Base-by-base conservation (phyloP, 192 early-diverging fungal species). In the Lobulomyces angularis region DNA sequence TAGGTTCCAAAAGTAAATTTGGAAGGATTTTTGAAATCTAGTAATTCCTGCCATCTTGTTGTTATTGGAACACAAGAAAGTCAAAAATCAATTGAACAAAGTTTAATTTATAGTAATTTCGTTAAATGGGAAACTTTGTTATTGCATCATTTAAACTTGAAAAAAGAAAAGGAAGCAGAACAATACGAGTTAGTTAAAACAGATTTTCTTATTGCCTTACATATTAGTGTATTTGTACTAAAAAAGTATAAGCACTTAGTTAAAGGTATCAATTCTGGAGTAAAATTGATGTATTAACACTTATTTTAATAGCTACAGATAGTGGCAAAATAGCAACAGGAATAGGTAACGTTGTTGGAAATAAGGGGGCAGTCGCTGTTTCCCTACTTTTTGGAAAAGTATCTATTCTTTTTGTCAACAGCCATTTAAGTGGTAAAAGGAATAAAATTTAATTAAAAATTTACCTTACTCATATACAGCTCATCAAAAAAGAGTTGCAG, bases 31-130 rank as follows among this genome's bases (percentile, higher is more conserved):
- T 17, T 20, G 23, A 18, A 8, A 46, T 12, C 16, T 33, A n/a
- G 3, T 14, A 14, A 28, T 24, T n/a, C 11, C 21, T 43, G n/a
- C 44, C 41, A 61, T 16, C 24, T 61, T 16, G 35, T 61, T 14
- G 45, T 48, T 7, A 25, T 62, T 1, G 60, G 44, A 3, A 50
- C 51, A 9, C 60, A 62, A 38, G 60, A 62, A 33, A 58, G 56
- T 35, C 58, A 51, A 21, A 12, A 16, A 12, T 12, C 31, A 12
- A 16, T 16, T 32, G 16, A 12, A 12, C 31, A 32, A 16, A 12
- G 31, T 12, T 16, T 12, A 32, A 32, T 12, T 32, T 32, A 12
- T 16, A 32, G 31, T 32, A 12, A 12, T 16, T 32, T 32, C 16
- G 31, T 32, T 27, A 18, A 35, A 43, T 62, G 60, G 60, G 37